A percentile compares a stretch with the other conserved stretches of the same genome.
These are phyloP conservation scores for Salix caprea DNA, from an alignment of 345 rosid genomes.

Conservation along the genomic window DNA sequence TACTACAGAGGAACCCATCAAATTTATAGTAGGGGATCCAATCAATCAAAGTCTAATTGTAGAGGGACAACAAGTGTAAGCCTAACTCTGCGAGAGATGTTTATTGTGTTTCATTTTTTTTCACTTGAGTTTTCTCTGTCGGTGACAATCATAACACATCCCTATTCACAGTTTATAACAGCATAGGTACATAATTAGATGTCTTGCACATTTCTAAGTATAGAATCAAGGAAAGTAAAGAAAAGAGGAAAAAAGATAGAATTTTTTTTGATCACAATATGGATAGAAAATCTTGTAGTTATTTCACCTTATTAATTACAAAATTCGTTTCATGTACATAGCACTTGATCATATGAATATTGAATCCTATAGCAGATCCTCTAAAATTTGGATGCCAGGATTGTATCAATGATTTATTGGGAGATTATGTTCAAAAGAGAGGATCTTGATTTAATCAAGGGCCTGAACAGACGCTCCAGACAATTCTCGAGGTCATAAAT, in stretches of 20 bases:
- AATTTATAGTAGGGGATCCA: too few species aligned
- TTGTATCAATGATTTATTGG: constrained; percentile 21
- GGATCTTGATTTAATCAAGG: constrained; percentile 55
- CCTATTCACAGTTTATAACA: too few species aligned
- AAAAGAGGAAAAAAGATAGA: not conserved
- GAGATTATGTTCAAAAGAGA: constrained; percentile 67
- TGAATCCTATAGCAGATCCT: constrained; percentile 21
- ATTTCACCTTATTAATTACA: constrained; percentile 2
- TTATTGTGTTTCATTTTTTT: too few species aligned
- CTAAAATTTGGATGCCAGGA: constrained; percentile 31
- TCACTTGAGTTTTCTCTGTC: too few species aligned
- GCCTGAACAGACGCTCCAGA: constrained; percentile 52
- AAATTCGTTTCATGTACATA: not conserved
- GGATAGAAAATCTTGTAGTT: not conserved
- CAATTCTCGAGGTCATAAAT: constrained; percentile 47
- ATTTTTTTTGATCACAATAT: not conserved
- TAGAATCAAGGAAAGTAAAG: not conserved
- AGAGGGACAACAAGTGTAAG: too few species aligned
- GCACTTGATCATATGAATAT: not conserved
- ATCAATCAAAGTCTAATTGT: too few species aligned
- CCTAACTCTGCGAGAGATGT: too few species aligned
- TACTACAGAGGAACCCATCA: too few species aligned
- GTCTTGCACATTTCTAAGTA: too few species aligned
- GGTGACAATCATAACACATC: too few species aligned
- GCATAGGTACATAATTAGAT: too few species aligned